Evolutionary conservation across 2,329 filamentous ascomycete genomes (phyloP), one percentile per base, ranked within the genome.

Genomic region (Penicillium vulpinum): DNA sequence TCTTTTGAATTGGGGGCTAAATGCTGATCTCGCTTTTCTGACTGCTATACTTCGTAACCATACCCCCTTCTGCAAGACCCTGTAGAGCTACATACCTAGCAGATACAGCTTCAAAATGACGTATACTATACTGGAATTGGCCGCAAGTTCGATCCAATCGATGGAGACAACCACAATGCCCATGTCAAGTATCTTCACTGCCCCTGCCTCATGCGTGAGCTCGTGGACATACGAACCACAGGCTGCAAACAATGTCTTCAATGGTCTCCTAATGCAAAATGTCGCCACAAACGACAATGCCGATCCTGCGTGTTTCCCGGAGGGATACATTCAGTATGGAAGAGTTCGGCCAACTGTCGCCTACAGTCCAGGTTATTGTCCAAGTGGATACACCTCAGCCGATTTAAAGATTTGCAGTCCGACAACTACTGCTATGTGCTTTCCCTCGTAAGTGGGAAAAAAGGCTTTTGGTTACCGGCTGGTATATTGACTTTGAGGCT

Each of bases 291-390:
- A 28, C 8, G 53, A 55, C 11, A 21, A 31, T 43, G 53, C 53
- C 13, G 53, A 55, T 31, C 38, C 53, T 6, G 31, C 16, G 3
- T 55, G 53, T 38, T 55, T 55, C 10, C 53, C 53, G 10, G 51
- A 46, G 2, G 53, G 53, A 2, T 55, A 51, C n/a, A 44, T 15
- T 21, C 31, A 55, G 11, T 56, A 53, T 36, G 67, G 62, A 15
- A 53, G 64, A 56, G 38, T 39, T 9, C 31, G 53, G 33, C 49
- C 45, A 3, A 38, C 56, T 4, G 48, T 61, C 15, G 48, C 62
- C 2, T 70, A 59, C 49, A 68, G 65, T 28, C 67, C 67, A 13
- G 67, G 66, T 10, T 65, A 45, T 41, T 70, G 67, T 52, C 67
- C 67, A 15, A 29, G n/a, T 2, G 66, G 66, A 31, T 68, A 70